These are phyloP conservation scores for Acacia pycnantha DNA, from an alignment of 331 rosid genomes.

Conservation along the genomic window DNA sequence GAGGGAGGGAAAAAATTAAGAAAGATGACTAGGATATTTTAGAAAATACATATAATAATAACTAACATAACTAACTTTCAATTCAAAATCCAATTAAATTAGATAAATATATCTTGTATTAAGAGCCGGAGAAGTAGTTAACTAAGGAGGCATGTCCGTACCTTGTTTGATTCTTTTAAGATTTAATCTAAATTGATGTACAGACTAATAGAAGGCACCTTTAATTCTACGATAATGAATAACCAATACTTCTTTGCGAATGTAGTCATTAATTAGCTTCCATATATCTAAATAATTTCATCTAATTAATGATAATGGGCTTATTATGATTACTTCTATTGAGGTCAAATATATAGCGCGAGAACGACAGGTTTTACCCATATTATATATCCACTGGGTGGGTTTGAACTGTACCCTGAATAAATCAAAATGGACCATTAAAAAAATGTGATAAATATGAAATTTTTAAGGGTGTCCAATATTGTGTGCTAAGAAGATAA, in stretches of 20 bases:
- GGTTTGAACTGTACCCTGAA: not conserved
- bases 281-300: no score
- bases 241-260: no score
- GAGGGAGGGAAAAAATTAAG: no score
- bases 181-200: not conserved
- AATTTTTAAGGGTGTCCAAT: not conserved
- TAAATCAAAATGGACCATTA: not conserved
- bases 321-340: not conserved
- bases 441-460: not conserved
- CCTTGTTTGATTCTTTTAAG: not conserved
- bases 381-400: no score
- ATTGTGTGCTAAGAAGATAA: conserved; percentile 19
- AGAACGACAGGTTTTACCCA: not conserved
- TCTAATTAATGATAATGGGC: not conserved
- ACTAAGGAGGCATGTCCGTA: not conserved
- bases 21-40: no score
- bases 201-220: not conserved
- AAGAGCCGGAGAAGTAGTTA: no score
- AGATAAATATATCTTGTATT: no score
- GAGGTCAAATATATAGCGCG: not conserved
- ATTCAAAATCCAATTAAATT: no score
- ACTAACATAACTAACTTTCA: no score
- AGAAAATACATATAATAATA: no score
- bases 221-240: not conserved
- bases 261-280: not conserved